Evolutionary conservation across 176 grass and related monocot genomes (phyloP).

Genomic region (Zoysia japonica): DNA sequence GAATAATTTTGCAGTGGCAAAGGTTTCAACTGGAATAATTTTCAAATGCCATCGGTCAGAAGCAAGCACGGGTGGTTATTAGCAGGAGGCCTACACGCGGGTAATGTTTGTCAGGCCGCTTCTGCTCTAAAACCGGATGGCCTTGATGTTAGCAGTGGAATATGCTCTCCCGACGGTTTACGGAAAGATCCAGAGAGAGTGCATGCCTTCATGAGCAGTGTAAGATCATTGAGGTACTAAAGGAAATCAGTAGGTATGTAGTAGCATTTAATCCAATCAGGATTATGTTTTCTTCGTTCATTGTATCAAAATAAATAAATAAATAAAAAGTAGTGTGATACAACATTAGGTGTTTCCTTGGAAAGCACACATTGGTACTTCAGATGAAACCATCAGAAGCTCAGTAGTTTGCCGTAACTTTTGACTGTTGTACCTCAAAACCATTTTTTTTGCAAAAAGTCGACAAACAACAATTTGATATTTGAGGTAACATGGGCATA

Average conservation of each 20-base stretch:
- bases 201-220: constrained; percentile 58
- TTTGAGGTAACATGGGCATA: no score
- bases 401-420: no score
- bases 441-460: no score
- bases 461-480: no score
- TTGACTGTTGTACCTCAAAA: no score
- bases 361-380: background rate
- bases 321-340: background rate
- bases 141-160: constrained; percentile 78
- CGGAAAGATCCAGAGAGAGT: constrained; percentile 56
- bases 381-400: no score
- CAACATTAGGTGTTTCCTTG: no score
- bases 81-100: constrained; percentile 74
- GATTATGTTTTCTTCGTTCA: background rate
- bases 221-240: constrained; percentile 29
- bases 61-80: constrained; percentile 77
- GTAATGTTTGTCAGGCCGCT: constrained; percentile 59
- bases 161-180: constrained; percentile 54
- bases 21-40: constrained; percentile 84
- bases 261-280: background rate
- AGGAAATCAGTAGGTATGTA: background rate
- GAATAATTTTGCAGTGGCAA: constrained; percentile 62
- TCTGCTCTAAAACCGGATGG: constrained; percentile 55
- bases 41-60: constrained; percentile 50
- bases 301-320: background rate